These are phyloP conservation scores for Penicillium hordei DNA, from an alignment of 2,329 filamentous ascomycete species.

Conservation along the genomic window DNA sequence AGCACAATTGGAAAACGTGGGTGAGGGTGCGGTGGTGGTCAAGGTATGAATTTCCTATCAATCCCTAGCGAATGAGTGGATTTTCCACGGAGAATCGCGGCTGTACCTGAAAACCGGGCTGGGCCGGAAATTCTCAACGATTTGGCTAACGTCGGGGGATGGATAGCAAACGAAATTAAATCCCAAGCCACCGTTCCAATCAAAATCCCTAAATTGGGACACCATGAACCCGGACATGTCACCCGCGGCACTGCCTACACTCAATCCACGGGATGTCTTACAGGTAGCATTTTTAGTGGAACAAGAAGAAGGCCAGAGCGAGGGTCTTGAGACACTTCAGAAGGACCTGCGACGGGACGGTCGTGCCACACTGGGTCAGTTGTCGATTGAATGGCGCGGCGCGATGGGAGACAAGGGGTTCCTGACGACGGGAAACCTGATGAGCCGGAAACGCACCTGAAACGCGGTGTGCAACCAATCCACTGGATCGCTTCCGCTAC, in stretches of 20 bases:
- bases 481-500: slow-evolving; percentile 6
- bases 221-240: slow-evolving; percentile 35
- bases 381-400: slow-evolving; percentile 84
- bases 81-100: neutral
- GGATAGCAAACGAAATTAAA: slow-evolving; percentile 49
- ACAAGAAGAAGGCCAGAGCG: slow-evolving; percentile 50
- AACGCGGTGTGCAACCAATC: slow-evolving; percentile 14
- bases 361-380: slow-evolving; percentile 69
- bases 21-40: slow-evolving; percentile 76
- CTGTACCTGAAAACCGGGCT: neutral
- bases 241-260: slow-evolving; percentile 44
- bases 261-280: slow-evolving; percentile 63
- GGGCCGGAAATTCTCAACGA: neutral
- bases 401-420: slow-evolving; percentile 87
- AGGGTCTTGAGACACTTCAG: slow-evolving; percentile 52
- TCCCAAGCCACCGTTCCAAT: slow-evolving; percentile 54
- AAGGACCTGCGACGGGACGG: slow-evolving; percentile 51
- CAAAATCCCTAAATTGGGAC: slow-evolving; percentile 58
- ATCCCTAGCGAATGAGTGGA: neutral
- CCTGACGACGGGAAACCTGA: slow-evolving; percentile 79
- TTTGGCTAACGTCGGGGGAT: slow-evolving; percentile 11
- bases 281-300: slow-evolving; percentile 65
- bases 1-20: slow-evolving; percentile 93
- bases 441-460: slow-evolving; percentile 45
- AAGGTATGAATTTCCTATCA: slow-evolving; percentile 53